phyloP scores from a whole-genome alignment of 2,329 filamentous ascomycete species.

The Lachnellula suecica region DNA sequence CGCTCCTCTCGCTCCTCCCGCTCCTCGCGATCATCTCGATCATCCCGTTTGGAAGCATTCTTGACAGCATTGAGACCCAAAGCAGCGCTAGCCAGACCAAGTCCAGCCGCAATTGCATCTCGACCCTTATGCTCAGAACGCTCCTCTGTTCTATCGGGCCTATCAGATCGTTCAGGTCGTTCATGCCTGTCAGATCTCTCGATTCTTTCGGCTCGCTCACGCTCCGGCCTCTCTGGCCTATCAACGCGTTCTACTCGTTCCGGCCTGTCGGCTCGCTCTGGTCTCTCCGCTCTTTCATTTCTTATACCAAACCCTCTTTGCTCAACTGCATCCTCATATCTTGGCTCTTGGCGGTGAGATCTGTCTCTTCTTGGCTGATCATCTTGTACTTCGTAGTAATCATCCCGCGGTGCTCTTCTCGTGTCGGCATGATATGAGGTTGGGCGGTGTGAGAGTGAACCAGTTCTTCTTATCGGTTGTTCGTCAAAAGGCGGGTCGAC shows the following conservation, averaged over 20 bases:
- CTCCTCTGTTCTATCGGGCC: conserved; percentile 15
- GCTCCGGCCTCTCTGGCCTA: conserved; percentile 5
- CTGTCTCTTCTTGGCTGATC: conserved; percentile 25
- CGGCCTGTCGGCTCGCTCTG: conserved; percentile 6
- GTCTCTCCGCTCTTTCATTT: conserved; percentile 14
- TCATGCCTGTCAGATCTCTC: conserved; percentile 24
- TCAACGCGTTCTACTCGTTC: conserved; percentile 3
- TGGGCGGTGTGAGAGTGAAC: conserved; percentile 33
- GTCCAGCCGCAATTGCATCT: conserved; percentile 30
- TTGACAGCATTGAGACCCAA: conserved; percentile 32
- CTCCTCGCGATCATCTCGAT: conserved; percentile 27
- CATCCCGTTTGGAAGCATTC: conserved; percentile 19
- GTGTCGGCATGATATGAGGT: conserved; percentile 30
- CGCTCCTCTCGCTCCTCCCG: conserved; percentile 26
- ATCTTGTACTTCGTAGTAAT: conserved; percentile 32
- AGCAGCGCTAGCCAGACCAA: conserved; percentile 33
- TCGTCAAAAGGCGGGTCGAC: conserved; percentile 23
- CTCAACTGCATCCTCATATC: conserved; percentile 29
- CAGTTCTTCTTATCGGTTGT: conserved; percentile 32
- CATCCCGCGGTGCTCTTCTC: conserved; percentile 25
- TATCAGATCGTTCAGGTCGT: conserved; percentile 10
- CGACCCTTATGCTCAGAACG: conserved; percentile 25
- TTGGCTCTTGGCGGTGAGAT: conserved; percentile 20
- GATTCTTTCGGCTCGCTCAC: conserved; percentile 9
- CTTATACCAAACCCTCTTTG: conserved; percentile 27